These are phyloP conservation scores for Sporopachydermia quercuum DNA, from an alignment of 805 yeast genomes.

Conservation along the genomic window DNA sequence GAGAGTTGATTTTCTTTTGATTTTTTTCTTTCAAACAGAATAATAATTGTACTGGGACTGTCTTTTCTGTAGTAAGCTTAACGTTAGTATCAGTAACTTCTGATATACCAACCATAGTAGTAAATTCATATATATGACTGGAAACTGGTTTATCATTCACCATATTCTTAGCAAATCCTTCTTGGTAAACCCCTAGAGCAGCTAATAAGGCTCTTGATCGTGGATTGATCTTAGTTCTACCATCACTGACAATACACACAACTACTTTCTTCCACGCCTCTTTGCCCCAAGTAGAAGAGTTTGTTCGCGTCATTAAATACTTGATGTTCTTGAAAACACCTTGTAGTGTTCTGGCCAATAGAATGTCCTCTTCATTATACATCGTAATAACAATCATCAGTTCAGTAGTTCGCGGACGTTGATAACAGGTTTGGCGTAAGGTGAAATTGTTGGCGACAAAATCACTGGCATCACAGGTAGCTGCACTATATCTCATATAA, in stretches of 20 bases:
- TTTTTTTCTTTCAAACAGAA: conserved; percentile 86
- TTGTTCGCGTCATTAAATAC: conserved; percentile 49
- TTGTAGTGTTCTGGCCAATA: conserved; percentile 71
- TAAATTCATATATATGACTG: conserved; percentile 86
- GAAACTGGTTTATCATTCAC: conserved; percentile 71
- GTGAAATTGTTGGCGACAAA: conserved; percentile 50
- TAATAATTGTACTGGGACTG: conserved; percentile 72
- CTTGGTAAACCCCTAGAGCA: conserved; percentile 85
- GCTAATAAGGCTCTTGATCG: conserved; percentile 69
- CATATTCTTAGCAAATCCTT: conserved; percentile 86
- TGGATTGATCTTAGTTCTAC: conserved; percentile 71
- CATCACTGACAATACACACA: conserved; percentile 82
- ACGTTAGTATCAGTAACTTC: conserved; percentile 46
- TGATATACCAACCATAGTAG: conserved; percentile 79
- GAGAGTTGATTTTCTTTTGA: conserved; percentile 83
- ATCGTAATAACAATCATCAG: conserved; percentile 74
- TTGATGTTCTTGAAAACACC: conserved; percentile 83
- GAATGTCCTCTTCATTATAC: conserved; percentile 78
- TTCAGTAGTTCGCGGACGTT: conserved; percentile 72
- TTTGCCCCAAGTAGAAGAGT: conserved; percentile 76
- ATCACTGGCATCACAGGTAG: conserved; percentile 78
- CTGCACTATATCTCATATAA: conserved; percentile 87
- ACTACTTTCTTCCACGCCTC: conserved; percentile 93
- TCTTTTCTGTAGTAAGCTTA: conserved; percentile 48
- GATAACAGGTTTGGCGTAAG: conserved; percentile 70